Evolutionary conservation across 2,329 filamentous ascomycete genomes (phyloP), one percentile per base, ranked within the genome.

Genomic region (Grosmannia clavigera): DNA sequence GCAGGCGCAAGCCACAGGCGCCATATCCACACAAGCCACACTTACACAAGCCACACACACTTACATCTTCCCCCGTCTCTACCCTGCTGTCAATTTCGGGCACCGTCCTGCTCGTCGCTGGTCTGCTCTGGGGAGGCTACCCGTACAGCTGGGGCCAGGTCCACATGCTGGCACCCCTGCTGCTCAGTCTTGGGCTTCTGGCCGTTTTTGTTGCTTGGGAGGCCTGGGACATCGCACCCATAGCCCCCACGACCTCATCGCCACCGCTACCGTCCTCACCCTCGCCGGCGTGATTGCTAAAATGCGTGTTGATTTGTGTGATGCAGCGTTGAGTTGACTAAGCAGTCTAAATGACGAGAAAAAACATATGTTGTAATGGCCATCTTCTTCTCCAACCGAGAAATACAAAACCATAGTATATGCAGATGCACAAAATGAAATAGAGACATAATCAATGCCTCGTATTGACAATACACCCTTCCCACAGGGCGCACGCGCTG

Each of bases 191-290:
- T 2, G 67, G 78, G 0, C 73, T 76, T 19, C 67, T 84, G 3
- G 67, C 72, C 4, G 66, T 70, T 7, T 83, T 86, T 58, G 78
- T 71, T 1, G 61, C 80, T 1, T 84, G 80, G 75, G 84, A 87
- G 70, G 75, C 71, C 16, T 83, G 72, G 56, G 72, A 80, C 57
- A 80, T 56, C 84, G 0, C 19, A 1, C 19, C 76, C 76, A 0
- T 77, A 80, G 0, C 54, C 54, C 3, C n/a, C n/a, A 9, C 38
- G 14, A 88, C 59, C 75, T 88, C 6, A 88, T 89, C 63, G 85
- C 83, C 9, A 88, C 85, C 2, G 78, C 87, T 54, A 81, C 84
- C 1, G 84, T 86, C 6, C 74, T 89, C 27, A 87, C 85, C 0
- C 78, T 88, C 46, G 80, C 83, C 2, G 80, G 82, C 16, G 75